phyloP scores from a whole-genome alignment of 208 protist species.

The Trypanosomatidae sp. region DNA sequence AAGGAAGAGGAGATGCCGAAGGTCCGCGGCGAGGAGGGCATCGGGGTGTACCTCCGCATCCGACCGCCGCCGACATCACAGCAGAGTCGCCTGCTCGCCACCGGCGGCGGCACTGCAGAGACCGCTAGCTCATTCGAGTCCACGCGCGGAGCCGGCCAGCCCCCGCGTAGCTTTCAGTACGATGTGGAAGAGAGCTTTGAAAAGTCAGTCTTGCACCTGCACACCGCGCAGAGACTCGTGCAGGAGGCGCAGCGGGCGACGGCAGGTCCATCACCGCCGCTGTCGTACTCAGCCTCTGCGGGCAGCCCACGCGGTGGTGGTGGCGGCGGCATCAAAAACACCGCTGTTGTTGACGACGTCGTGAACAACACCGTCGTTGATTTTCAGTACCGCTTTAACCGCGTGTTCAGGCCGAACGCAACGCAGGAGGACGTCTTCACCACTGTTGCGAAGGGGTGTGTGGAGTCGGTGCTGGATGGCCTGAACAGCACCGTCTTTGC shows the following conservation, averaged over 20 bases:
- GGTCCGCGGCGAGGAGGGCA: conserved; percentile 44
- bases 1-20: conserved; percentile 3
- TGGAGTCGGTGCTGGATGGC: conserved; percentile 74
- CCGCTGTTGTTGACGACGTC: conserved; percentile 31
- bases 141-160: background rate
- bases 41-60: conserved; percentile 79
- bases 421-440: conserved; percentile 87
- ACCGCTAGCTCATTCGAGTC: background rate
- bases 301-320: background rate
- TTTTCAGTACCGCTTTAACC: conserved; percentile 73
- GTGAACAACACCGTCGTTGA: conserved; percentile 79
- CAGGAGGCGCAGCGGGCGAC: conserved; percentile 25
- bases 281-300: background rate
- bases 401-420: conserved; percentile 68
- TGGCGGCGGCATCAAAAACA: background rate
- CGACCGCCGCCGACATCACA: conserved; percentile 53
- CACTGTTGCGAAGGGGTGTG: conserved; percentile 80
- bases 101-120: background rate
- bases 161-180: conserved; percentile 13
- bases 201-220: conserved; percentile 23
- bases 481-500: conserved; percentile 92
- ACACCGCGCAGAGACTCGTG: conserved; percentile 20
- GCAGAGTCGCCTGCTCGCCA: conserved; percentile 53
- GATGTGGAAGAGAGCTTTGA: conserved; percentile 26
- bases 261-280: conserved; percentile 5